Conservation (phyloP, 257 asterid species). For the Solanum paucissectum region DNA sequence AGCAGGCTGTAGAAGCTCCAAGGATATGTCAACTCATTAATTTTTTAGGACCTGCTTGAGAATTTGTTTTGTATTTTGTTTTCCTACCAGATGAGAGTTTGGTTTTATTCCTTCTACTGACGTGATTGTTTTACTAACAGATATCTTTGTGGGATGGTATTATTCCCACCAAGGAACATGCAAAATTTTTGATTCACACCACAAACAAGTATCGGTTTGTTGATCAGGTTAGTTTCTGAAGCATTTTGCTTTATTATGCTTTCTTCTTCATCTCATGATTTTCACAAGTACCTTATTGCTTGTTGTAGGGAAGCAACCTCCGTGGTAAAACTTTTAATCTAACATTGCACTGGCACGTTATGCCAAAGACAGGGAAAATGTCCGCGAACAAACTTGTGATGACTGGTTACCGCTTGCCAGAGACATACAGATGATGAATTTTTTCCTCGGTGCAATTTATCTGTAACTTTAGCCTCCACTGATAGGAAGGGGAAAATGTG, state of each 20-base stretch:
- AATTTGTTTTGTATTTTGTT: background rate
- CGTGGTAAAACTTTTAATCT: constrained; percentile 73
- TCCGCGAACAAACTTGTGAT: constrained; percentile 74
- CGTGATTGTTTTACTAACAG: constrained; percentile 21
- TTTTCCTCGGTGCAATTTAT: background rate
- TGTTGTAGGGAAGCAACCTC: constrained; percentile 76
- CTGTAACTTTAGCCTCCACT: constrained; percentile 9
- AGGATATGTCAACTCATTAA: background rate
- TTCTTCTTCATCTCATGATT: background rate
- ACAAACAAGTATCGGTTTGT: constrained; percentile 75
- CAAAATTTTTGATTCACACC: constrained; percentile 65
- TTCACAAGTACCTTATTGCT: background rate
- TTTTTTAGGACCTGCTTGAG: background rate
- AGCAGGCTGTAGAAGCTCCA: background rate
- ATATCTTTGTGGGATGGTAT: constrained; percentile 91
- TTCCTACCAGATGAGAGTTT: background rate
- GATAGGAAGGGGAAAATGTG: constrained; percentile 6
- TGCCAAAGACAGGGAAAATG: constrained; percentile 99
- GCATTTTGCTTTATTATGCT: background rate
- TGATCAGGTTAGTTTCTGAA: constrained; percentile 48
- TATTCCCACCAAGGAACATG: constrained; percentile 67
- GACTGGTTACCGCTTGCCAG: constrained; percentile 72
- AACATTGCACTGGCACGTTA: constrained; percentile 93
- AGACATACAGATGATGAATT: constrained; percentile 44
- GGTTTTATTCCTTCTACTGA: background rate